phyloP scores from a whole-genome alignment of 352 stramenopile species.

The Pythium grandisporangium region DNA sequence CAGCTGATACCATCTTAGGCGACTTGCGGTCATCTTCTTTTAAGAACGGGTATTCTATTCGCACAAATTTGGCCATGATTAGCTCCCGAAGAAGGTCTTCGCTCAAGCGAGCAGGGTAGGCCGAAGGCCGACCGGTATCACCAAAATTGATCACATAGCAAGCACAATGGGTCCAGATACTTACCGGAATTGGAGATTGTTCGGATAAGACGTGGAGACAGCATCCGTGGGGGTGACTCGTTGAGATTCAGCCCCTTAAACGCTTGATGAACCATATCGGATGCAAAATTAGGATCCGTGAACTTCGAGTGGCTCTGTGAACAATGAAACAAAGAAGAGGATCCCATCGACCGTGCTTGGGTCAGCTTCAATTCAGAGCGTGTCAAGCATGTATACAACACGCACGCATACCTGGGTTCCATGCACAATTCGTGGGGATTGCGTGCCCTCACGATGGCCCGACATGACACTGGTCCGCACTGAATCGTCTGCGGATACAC shows the following conservation, averaged over 20 bases:
- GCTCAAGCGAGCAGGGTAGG: too few relatives aligned
- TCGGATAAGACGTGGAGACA: slow-evolving; percentile 46
- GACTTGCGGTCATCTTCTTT: slow-evolving; percentile 40
- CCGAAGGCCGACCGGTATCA: too few relatives aligned
- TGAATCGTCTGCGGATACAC: too few relatives aligned
- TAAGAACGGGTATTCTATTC: slow-evolving; percentile 51
- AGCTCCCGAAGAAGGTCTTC: too few relatives aligned
- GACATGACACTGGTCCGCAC: too few relatives aligned
- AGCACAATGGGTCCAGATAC: too few relatives aligned
- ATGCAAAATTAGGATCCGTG: slow-evolving; percentile 30
- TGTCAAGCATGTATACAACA: background rate
- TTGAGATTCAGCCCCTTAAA: slow-evolving; percentile 48
- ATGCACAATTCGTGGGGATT: slow-evolving; percentile 31
- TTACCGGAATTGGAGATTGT: slow-evolving; percentile 59
- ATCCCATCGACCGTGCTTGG: too few relatives aligned
- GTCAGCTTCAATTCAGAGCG: too few relatives aligned
- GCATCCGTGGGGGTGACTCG: slow-evolving; percentile 23
- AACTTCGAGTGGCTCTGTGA: slow-evolving; percentile 13
- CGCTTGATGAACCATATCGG: slow-evolving; percentile 50
- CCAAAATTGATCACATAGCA: too few relatives aligned
- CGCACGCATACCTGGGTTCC: slow-evolving; percentile 19
- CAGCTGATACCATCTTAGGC: background rate
- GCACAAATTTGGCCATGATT: background rate
- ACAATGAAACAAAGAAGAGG: background rate
- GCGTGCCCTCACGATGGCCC: slow-evolving; percentile 10